Conservation (phyloP, 2,329 filamentous ascomycete species). For the Sphaceloma murrayae region DNA sequence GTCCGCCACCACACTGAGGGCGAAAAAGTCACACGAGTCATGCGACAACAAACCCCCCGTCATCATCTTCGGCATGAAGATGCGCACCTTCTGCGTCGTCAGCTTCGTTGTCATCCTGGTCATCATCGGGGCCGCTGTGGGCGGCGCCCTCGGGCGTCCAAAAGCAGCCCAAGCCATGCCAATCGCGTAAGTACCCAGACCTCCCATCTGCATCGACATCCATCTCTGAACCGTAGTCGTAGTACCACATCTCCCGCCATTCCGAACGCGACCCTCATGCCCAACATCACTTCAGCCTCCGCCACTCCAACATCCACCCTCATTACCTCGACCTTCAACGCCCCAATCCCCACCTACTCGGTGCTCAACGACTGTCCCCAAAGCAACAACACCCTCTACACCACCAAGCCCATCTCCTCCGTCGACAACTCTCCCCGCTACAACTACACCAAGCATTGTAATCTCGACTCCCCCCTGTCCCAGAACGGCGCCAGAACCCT, state of each 20-base stretch:
- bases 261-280: slow-evolving; percentile 8
- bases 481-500: slow-evolving; percentile 17
- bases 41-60: slow-evolving; percentile 25
- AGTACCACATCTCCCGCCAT: slow-evolving; percentile 19
- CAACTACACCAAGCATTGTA: slow-evolving; percentile 28
- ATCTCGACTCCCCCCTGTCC: slow-evolving; percentile 24
- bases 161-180: slow-evolving; percentile 12
- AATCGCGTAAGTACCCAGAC: not conserved
- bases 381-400: slow-evolving; percentile 27
- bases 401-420: slow-evolving; percentile 21
- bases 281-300: slow-evolving; percentile 18
- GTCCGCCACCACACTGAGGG: slow-evolving; percentile 20
- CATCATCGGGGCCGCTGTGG: slow-evolving; percentile 30
- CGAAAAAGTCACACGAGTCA: slow-evolving; percentile 20
- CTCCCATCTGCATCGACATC: slow-evolving; percentile 12
- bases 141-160: slow-evolving; percentile 28
- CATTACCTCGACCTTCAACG: slow-evolving; percentile 23
- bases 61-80: slow-evolving; percentile 34
- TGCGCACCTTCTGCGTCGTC: slow-evolving; percentile 29
- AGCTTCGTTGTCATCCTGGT: slow-evolving; percentile 26
- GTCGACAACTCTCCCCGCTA: slow-evolving; percentile 18
- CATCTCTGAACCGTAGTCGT: slow-evolving; percentile 17
- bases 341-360: slow-evolving; percentile 27
- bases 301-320: slow-evolving; percentile 19
- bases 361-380: slow-evolving; percentile 27